These are phyloP conservation scores for Pholiota adiposa DNA, from an alignment of 1,284 basidiomycete genomes.

Conservation along the genomic window DNA sequence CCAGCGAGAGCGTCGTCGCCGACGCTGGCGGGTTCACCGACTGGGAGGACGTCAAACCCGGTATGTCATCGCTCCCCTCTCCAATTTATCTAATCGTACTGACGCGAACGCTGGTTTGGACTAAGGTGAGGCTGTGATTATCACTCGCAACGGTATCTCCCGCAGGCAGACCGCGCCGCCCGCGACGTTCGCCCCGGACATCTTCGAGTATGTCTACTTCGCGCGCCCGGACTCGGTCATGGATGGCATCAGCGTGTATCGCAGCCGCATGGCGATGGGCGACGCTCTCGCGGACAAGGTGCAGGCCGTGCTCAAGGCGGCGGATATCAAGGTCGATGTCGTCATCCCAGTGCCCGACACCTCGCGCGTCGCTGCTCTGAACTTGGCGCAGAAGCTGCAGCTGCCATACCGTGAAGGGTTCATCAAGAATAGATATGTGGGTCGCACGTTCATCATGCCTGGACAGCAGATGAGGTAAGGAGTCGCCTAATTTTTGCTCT, in stretches of 20 bases:
- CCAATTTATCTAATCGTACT: not conserved
- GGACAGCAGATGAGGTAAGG: constrained; percentile 88
- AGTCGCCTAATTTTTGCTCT: not conserved
- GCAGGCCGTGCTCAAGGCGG: constrained; percentile 70
- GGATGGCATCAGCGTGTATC: constrained; percentile 97
- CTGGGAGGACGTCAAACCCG: constrained; percentile 95
- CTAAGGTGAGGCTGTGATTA: constrained; percentile 92
- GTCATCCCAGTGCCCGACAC: constrained; percentile 99
- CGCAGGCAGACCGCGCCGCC: constrained; percentile 75
- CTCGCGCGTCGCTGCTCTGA: constrained; percentile 93
- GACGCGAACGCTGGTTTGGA: not conserved
- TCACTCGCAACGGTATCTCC: constrained; percentile 79
- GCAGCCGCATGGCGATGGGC: constrained; percentile 99
- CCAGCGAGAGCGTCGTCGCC: constrained; percentile 96
- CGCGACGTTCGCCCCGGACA: constrained; percentile 92
- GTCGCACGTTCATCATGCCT: constrained; percentile 99
- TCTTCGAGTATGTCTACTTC: constrained; percentile 99
- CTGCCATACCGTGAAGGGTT: constrained; percentile 99
- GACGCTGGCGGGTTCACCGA: constrained; percentile 91
- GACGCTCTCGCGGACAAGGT: constrained; percentile 93
- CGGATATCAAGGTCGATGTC: constrained; percentile 83
- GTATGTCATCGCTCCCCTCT: constrained; percentile 43
- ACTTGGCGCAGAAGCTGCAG: constrained; percentile 89
- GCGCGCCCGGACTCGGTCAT: constrained; percentile 97
- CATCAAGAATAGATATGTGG: constrained; percentile 98